Evolutionary conservation across 345 rosid genomes (phyloP).

Genomic region (Reutealis trisperma): DNA sequence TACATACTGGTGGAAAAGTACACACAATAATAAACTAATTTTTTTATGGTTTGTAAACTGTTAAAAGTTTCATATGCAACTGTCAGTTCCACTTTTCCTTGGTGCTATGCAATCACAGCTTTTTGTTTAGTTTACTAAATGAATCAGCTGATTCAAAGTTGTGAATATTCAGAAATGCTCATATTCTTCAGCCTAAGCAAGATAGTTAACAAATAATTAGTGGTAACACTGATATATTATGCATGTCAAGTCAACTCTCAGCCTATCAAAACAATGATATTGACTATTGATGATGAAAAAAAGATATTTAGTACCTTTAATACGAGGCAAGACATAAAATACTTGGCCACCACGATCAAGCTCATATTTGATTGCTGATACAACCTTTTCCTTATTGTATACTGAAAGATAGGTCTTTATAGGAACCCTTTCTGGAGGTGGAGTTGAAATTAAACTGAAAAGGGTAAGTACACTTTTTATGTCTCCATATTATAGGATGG

Average conservation of each 20-base stretch:
- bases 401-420: conserved; percentile 83
- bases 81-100: neutral
- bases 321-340: conserved; percentile 92
- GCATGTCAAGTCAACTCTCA: neutral
- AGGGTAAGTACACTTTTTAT: conserved; percentile 14
- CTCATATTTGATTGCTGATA: conserved; percentile 75
- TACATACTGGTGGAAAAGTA: neutral
- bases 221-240: neutral
- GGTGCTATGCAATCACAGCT: neutral
- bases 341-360: conserved; percentile 91
- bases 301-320: conserved; percentile 56
- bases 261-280: neutral
- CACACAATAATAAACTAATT: neutral
- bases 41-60: neutral
- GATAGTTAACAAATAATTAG: neutral
- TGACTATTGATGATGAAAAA: neutral
- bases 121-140: neutral
- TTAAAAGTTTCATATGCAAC: neutral
- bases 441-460: conserved; percentile 86
- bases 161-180: neutral
- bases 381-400: conserved; percentile 58
- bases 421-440: conserved; percentile 99
- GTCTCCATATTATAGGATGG: conserved; percentile 1
- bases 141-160: neutral
- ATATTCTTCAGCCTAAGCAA: neutral